phyloP scores from a whole-genome alignment of 2,329 filamentous ascomycete species.

The Ophiostoma sp. region DNA sequence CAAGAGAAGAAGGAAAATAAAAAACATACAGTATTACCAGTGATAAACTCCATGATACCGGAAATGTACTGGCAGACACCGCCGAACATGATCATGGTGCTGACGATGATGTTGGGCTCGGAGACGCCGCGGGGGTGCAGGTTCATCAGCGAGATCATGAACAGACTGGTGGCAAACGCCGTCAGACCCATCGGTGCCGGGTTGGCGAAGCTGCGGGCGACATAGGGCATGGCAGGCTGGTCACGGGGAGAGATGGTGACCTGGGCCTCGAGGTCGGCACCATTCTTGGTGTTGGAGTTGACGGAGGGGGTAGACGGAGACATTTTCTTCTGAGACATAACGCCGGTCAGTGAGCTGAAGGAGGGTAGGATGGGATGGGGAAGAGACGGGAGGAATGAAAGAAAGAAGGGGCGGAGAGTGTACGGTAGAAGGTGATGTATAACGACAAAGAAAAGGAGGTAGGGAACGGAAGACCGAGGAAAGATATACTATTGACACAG shows the following conservation, averaged over 20 bases:
- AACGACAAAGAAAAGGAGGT: too few relatives aligned
- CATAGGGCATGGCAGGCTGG: slow-evolving; percentile 23
- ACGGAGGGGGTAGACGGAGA: slow-evolving; percentile 22
- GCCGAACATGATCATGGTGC: slow-evolving; percentile 70
- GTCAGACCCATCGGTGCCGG: slow-evolving; percentile 70
- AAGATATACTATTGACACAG: too few relatives aligned
- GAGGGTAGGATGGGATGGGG: not conserved
- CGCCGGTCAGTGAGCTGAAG: not conserved
- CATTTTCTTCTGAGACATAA: slow-evolving; percentile 13
- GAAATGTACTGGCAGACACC: slow-evolving; percentile 72
- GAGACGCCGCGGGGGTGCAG: slow-evolving; percentile 59
- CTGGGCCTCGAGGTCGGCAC: slow-evolving; percentile 26
- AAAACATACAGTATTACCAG: slow-evolving; percentile 60
- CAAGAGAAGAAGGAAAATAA: not conserved
- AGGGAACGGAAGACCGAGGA: too few relatives aligned
- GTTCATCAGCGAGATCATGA: slow-evolving; percentile 70
- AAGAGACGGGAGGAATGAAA: not conserved
- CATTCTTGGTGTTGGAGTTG: slow-evolving; percentile 20
- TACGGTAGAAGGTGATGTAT: too few relatives aligned
- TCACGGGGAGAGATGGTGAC: slow-evolving; percentile 20
- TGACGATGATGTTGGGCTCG: slow-evolving; percentile 61
- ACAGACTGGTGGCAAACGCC: slow-evolving; percentile 80
- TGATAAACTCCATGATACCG: slow-evolving; percentile 86
- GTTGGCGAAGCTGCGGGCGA: slow-evolving; percentile 54
- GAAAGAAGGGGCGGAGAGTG: too few relatives aligned